Conservation (phyloP, 1,139 yeast species). For the Cylindricascospora bacillispora region DNA sequence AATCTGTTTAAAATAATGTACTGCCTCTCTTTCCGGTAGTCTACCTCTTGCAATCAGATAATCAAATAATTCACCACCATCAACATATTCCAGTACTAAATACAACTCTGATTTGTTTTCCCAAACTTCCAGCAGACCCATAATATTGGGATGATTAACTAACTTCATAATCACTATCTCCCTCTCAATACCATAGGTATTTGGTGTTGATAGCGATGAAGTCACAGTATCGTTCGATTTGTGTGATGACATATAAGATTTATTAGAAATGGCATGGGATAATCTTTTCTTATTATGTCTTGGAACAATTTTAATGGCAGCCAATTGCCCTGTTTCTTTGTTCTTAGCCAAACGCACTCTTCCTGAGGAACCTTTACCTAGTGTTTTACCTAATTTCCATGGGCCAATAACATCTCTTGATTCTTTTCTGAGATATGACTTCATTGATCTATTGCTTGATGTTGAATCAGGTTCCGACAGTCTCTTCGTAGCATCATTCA, state of each 20-base stretch:
- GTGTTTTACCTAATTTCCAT: conserved; percentile 66
- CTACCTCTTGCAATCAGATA: conserved; percentile 70
- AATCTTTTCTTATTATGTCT: conserved; percentile 25
- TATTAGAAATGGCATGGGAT: conserved; percentile 10
- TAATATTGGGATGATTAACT: conserved; percentile 62
- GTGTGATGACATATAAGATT: conserved; percentile 13
- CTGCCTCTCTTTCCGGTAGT: conserved; percentile 61
- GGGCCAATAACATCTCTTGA: conserved; percentile 46
- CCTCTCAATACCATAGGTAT: conserved; percentile 67
- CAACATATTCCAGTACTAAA: conserved; percentile 65
- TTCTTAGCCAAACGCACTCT: conserved; percentile 66
- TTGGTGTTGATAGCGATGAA: conserved; percentile 4
- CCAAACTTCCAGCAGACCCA: conserved; percentile 72
- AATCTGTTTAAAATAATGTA: conserved; percentile 63
- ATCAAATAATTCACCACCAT: conserved; percentile 74
- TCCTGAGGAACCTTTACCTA: conserved; percentile 77
- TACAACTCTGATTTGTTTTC: conserved; percentile 67
- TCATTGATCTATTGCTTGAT: conserved; percentile 19
- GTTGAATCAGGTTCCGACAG: conserved; percentile 35
- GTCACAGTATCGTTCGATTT: conserved; percentile 10
- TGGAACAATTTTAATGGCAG: conserved; percentile 73
- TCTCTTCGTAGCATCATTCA: conserved; percentile 51
- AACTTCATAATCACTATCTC: conserved; percentile 76
- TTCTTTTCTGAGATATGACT: no score
- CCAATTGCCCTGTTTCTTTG: conserved; percentile 53